Conservation (phyloP, 768 basidiomycete species). For the Rhodotorula babjevae region DNA sequence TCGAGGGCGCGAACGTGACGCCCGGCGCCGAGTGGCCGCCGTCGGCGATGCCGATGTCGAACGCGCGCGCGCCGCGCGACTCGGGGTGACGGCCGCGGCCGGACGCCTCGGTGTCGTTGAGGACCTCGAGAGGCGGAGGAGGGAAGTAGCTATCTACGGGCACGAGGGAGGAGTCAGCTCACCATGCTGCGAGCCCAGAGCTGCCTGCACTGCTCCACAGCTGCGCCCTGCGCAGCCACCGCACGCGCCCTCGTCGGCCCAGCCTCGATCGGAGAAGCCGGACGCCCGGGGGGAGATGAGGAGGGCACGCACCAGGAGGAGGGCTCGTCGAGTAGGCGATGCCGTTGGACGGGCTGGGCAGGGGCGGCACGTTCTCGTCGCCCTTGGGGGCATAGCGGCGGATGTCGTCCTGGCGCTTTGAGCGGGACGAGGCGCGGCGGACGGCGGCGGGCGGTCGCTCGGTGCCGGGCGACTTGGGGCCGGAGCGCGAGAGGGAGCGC, state of each 20-base stretch:
- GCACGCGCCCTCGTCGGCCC: too few relatives aligned
- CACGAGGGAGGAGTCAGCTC: too few relatives aligned
- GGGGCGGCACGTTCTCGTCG: not conserved
- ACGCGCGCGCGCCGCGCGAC: conserved; percentile 22
- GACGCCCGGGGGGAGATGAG: not conserved
- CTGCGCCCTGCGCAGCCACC: not conserved
- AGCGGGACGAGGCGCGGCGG: not conserved
- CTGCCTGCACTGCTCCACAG: not conserved
- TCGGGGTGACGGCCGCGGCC: conserved; percentile 21
- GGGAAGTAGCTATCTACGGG: conserved; percentile 36
- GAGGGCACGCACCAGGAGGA: conserved; percentile 6
- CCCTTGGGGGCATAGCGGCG: not conserved
- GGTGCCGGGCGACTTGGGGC: not conserved
- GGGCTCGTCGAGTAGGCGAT: conserved; percentile 8
- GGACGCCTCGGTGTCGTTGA: conserved; percentile 16
- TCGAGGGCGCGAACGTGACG: conserved; percentile 32
- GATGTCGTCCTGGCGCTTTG: not conserved
- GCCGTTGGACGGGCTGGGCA: not conserved
- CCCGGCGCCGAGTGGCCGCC: conserved; percentile 28
- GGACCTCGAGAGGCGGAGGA: conserved; percentile 12
- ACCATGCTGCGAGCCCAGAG: not conserved
- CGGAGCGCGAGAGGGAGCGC: conserved; percentile 19
- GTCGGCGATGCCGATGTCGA: conserved; percentile 22
- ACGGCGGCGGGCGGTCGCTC: conserved; percentile 7
- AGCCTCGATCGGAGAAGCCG: not conserved